Evolutionary conservation across 495 filamentous ascomycete species (phyloP).

Genomic region (Parathielavia hyrcaniae): DNA sequence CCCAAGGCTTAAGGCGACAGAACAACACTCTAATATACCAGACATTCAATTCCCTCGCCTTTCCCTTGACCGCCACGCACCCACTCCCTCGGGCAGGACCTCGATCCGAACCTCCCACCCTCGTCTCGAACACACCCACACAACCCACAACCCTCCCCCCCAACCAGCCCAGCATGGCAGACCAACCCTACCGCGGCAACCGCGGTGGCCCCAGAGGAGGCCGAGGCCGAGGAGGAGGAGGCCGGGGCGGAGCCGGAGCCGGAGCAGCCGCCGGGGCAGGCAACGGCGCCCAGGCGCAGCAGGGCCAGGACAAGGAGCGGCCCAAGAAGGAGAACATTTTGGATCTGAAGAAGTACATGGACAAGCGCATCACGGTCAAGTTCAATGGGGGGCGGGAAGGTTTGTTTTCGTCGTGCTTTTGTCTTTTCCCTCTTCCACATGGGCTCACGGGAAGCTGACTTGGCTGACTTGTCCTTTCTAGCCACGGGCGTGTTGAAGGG

Average conservation of each 20-base stretch:
- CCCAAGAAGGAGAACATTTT: slow-evolving; percentile 98
- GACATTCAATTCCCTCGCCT: no score
- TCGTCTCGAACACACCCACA: background rate
- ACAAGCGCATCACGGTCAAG: slow-evolving; percentile 89
- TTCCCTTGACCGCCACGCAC: background rate
- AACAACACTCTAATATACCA: no score
- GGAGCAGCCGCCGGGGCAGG: slow-evolving; percentile 31
- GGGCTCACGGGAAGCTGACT: no score
- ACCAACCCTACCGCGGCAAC: slow-evolving; percentile 26
- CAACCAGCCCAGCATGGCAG: slow-evolving; percentile 48
- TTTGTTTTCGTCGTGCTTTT: slow-evolving; percentile 39
- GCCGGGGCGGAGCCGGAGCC: slow-evolving; percentile 43
- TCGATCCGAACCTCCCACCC: background rate
- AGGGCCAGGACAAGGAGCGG: slow-evolving; percentile 47
- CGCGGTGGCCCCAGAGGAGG: slow-evolving; percentile 34
- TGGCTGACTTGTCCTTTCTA: slow-evolving; percentile 29
- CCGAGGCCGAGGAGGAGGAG: slow-evolving; percentile 35
- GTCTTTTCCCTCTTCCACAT: no score
- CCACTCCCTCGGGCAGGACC: background rate
- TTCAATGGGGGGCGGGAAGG: slow-evolving; percentile 94
- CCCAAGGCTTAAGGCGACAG: background rate
- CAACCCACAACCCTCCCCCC: background rate
- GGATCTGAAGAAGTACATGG: slow-evolving; percentile 90
- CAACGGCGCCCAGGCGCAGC: slow-evolving; percentile 37
- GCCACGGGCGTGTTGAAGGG: slow-evolving; percentile 87